A percentile compares a stretch with the other conserved stretches of the same genome.
These are phyloP conservation scores for Tremellales sp. DNA, from an alignment of 1,284 basidiomycete species.

Conservation along the genomic window DNA sequence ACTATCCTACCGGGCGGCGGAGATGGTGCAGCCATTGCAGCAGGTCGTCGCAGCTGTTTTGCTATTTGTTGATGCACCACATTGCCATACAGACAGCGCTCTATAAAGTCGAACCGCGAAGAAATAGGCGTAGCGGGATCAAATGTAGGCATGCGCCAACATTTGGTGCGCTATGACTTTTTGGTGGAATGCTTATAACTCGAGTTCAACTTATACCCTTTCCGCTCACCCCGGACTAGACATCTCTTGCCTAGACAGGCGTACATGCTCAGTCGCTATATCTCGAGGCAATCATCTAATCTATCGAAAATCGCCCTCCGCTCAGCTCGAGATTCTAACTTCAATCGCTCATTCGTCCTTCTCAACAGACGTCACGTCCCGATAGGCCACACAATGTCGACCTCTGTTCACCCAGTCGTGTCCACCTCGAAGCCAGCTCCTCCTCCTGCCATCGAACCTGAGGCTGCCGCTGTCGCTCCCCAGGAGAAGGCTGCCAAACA, in stretches of 20 bases:
- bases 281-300: not conserved
- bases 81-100: too few species aligned
- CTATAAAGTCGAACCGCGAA: too few species aligned
- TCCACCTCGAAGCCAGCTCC: constrained; percentile 40
- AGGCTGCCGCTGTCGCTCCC: constrained; percentile 14
- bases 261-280: constrained; percentile 15
- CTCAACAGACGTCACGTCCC: not conserved
- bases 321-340: too few species aligned
- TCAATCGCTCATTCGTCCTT: not conserved
- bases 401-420: constrained; percentile 45
- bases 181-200: too few species aligned
- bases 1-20: constrained; percentile 14
- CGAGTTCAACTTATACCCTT: too few species aligned
- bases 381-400: constrained; percentile 24
- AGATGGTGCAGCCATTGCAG: constrained; percentile 24
- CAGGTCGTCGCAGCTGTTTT: not conserved
- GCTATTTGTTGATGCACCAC: not conserved
- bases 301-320: not conserved
- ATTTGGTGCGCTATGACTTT: too few species aligned
- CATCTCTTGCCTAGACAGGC: too few species aligned
- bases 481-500: constrained; percentile 9
- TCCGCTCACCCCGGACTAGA: too few species aligned
- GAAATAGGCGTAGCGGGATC: too few species aligned
- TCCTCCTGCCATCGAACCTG: constrained; percentile 22
- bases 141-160: too few species aligned